A percentile compares a stretch with the other conserved stretches of the same genome.
Conservation (phyloP, 2,329 filamentous ascomycete species). For the Zasmidium angulare region DNA sequence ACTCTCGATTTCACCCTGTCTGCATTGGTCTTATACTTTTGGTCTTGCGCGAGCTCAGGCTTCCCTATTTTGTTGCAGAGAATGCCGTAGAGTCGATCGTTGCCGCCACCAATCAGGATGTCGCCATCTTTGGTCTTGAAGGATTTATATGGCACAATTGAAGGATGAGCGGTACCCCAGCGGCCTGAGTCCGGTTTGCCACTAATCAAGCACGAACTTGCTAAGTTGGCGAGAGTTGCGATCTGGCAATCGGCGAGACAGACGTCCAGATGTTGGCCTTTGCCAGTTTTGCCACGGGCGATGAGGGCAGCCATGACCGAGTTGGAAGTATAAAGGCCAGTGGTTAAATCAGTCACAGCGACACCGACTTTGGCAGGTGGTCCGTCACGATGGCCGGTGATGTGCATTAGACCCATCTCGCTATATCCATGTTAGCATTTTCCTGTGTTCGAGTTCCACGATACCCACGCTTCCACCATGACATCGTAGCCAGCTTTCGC, state of each 20-base stretch:
- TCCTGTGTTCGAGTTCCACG: background rate
- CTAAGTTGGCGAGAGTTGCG: conserved; percentile 91
- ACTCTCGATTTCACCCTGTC: conserved; percentile 67
- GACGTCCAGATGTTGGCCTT: conserved; percentile 89
- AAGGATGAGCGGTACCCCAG: conserved; percentile 98
- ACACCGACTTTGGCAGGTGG: conserved; percentile 96
- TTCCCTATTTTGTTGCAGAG: conserved; percentile 58
- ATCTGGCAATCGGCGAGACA: conserved; percentile 92
- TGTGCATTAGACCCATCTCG: conserved; percentile 97
- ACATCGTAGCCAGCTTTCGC: conserved; percentile 93
- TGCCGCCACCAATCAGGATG: conserved; percentile 64
- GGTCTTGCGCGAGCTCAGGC: conserved; percentile 59
- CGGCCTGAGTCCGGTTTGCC: conserved; percentile 83
- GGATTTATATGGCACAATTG: conserved; percentile 91
- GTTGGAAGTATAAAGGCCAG: conserved; percentile 91
- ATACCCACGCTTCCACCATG: conserved; percentile 81
- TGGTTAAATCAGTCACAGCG: conserved; percentile 93
- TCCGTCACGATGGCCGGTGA: conserved; percentile 83
- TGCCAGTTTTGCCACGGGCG: conserved; percentile 69
- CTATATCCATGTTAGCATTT: conserved; percentile 28
- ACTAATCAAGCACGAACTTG: conserved; percentile 85
- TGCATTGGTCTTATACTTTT: conserved; percentile 59
- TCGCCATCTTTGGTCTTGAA: conserved; percentile 67
- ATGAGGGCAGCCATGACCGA: conserved; percentile 91
- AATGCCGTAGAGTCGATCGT: conserved; percentile 62